Percentiles rank a stretch among this genome's conserved stretches.
These are phyloP conservation scores for Epichloe baconii DNA, from an alignment of 2,329 filamentous ascomycete genomes.

Conservation along the genomic window DNA sequence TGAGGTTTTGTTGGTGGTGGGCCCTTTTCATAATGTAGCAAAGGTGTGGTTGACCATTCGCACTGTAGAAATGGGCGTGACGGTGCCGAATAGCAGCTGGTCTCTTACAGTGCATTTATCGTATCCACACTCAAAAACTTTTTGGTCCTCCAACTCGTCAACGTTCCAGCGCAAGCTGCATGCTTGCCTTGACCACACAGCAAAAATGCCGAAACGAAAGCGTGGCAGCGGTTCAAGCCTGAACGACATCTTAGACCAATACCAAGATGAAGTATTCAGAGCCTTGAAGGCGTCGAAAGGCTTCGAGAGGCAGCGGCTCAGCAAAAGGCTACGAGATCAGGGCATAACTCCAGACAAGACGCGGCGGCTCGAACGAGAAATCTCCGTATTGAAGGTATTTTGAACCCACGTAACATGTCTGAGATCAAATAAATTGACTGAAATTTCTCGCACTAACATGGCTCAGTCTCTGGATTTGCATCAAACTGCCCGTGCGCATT, in stretches of 20 bases:
- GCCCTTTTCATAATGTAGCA: too few relatives aligned
- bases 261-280: conserved; percentile 47
- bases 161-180: not conserved
- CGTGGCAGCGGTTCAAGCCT: conserved; percentile 31
- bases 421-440: not conserved
- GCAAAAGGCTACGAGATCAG: conserved; percentile 41
- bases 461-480: conserved; percentile 42
- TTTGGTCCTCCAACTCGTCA: not conserved
- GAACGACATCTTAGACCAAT: conserved; percentile 37
- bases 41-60: not conserved
- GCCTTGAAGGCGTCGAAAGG: conserved; percentile 62
- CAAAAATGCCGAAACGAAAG: conserved; percentile 45
- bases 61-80: not conserved
- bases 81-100: not conserved
- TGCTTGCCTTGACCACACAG: not conserved
- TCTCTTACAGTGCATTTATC: not conserved
- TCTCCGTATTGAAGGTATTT: conserved; percentile 39
- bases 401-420: not conserved
- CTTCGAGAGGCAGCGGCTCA: conserved; percentile 65
- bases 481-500: conserved; percentile 42
- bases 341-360: conserved; percentile 35
- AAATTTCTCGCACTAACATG: not conserved
- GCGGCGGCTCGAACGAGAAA: conserved; percentile 48
- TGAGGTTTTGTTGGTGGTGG: too few relatives aligned
- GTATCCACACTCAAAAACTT: not conserved